These are phyloP conservation scores for Trichoderma endophyticum DNA, from an alignment of 2,329 filamentous ascomycete genomes.

Conservation along the genomic window DNA sequence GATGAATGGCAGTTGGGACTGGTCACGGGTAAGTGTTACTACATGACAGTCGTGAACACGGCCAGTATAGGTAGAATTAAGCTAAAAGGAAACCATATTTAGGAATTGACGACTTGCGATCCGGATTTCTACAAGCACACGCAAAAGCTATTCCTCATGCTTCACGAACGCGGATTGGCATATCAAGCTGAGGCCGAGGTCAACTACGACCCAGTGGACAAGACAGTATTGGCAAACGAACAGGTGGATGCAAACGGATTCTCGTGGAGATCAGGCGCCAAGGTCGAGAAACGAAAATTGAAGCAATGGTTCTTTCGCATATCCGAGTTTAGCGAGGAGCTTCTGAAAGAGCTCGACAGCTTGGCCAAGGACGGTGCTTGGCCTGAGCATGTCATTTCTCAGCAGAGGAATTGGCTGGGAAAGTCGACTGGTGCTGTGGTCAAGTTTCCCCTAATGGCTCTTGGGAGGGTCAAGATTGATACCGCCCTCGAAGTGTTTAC, in stretches of 20 bases:
- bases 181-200: slow-evolving; percentile 82
- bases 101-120: slow-evolving; percentile 84
- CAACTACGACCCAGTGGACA: slow-evolving; percentile 87
- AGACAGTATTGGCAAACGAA: slow-evolving; percentile 87
- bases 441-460: slow-evolving; percentile 60
- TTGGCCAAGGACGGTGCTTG: slow-evolving; percentile 64
- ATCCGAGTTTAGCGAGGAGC: slow-evolving; percentile 69
- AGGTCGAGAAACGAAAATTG: slow-evolving; percentile 73
- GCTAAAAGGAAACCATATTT: background rate
- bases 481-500: slow-evolving; percentile 71
- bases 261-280: slow-evolving; percentile 84
- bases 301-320: slow-evolving; percentile 92
- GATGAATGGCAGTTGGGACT: slow-evolving; percentile 83
- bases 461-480: slow-evolving; percentile 36
- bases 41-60: background rate
- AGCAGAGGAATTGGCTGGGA: slow-evolving; percentile 88
- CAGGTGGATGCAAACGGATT: slow-evolving; percentile 83
- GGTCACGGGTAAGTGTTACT: slow-evolving; percentile 65
- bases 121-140: slow-evolving; percentile 87
- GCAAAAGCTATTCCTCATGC: slow-evolving; percentile 76
- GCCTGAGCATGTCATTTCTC: slow-evolving; percentile 77
- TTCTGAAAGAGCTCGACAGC: slow-evolving; percentile 67
- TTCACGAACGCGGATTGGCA: slow-evolving; percentile 70
- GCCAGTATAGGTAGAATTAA: background rate
- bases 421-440: slow-evolving; percentile 71